Percentiles rank a stretch among this genome's conserved stretches.
These are phyloP conservation scores for Ganoderma lucidum DNA, from an alignment of 1,284 basidiomycete species.

Conservation along the genomic window DNA sequence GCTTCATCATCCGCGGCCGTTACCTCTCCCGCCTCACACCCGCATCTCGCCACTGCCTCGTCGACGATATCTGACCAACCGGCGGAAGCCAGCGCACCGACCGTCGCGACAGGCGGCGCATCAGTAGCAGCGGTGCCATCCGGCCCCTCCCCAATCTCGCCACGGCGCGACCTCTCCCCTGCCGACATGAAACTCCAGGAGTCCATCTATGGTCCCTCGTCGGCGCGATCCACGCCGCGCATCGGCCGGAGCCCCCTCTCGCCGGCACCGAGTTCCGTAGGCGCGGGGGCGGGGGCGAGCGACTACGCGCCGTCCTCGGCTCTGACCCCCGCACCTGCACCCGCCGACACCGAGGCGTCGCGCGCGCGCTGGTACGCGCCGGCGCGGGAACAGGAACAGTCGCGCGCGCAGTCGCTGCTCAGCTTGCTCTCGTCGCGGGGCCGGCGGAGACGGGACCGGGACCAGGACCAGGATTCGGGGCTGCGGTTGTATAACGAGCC, in stretches of 20 bases:
- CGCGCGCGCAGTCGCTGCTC: constrained; percentile 22
- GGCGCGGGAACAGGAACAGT: constrained; percentile 14
- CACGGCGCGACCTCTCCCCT: not conserved
- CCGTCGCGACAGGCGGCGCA: not conserved
- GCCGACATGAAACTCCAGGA: not conserved
- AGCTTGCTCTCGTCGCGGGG: constrained; percentile 18
- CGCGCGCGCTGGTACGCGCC: constrained; percentile 28
- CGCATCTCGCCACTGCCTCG: not conserved
- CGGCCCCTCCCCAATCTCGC: not conserved
- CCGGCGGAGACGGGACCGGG: not conserved
- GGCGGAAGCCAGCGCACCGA: not conserved
- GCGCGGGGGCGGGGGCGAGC: not conserved
- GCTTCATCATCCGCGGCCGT: not conserved
- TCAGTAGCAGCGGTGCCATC: not conserved
- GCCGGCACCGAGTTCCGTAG: not conserved
- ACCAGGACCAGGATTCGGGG: constrained; percentile 25
- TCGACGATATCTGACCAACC: not conserved
- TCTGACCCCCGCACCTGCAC: not conserved
- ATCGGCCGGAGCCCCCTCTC: not conserved
- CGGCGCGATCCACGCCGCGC: not conserved
- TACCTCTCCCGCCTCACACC: not conserved
- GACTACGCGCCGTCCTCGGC: constrained; percentile 1
- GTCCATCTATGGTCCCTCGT: constrained; percentile 7
- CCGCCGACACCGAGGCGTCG: constrained; percentile 12
- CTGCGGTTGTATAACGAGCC: constrained; percentile 25